Base-by-base conservation (phyloP, 495 filamentous ascomycete genomes). In the Xylaria nigripes region DNA sequence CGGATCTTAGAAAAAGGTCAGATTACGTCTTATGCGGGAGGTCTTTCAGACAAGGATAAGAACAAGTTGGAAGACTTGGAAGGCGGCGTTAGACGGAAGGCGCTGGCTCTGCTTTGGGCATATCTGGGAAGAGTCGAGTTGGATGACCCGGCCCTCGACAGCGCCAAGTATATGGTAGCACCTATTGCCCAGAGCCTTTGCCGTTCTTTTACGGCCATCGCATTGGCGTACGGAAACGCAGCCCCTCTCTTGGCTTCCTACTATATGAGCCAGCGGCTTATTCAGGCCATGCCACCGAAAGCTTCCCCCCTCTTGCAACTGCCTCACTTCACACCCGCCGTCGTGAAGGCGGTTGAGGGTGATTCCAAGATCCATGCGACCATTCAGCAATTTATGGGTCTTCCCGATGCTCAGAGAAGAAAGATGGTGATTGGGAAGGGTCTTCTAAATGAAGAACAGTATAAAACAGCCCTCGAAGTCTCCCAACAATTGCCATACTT, bases 271-370 rank as follows among this genome's bases (percentile, higher is more conserved):
- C 93, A 97, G 68, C 83, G 83, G 57, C 72, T 97, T 38, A 87
- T 96, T 48, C 93, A 98, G 75, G 94, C 92, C 25, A 67, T 96
- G 36, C 76, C 89, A 12, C 90, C 92, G 3, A 80, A 81, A 54
- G 77, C 84, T 1, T 95, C 90, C 15, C 92, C 93, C 0, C 87
- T 98, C 24, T 78, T 96, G 44, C 93, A 98, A 71, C 82, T 98
- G 21, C 93, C 93, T 6, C 75, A 94, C 68, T 86, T 98, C 69
- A 94, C 87, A 30, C 75, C 86, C 23, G 74, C 74, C 19, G 74
- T 95, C 42, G 86, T 86, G 42, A 80, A 84, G 62, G 78, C 83
- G 10, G 76, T 95, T 40, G 88, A 97, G 69, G 86, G 84, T 45
- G 82, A 84, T 55, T 74, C 85, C 24, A 87, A 85, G 61, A 78